phyloP scores from a whole-genome alignment of 768 basidiomycete species.

The Leccinellum albellum region DNA sequence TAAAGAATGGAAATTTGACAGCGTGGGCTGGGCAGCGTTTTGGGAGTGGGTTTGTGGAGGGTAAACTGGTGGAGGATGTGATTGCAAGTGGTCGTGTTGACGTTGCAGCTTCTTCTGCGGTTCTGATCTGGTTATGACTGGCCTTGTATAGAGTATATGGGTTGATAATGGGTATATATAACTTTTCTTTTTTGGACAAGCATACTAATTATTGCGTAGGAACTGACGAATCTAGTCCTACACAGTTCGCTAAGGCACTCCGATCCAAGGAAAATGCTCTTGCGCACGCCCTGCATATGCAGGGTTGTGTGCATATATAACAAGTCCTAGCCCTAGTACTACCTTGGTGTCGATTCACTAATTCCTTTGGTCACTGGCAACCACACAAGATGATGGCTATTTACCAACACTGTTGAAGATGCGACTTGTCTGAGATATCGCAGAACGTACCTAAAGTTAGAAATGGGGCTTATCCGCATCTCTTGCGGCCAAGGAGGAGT shows the following conservation, averaged over 20 bases:
- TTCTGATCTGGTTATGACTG: constrained; percentile 25
- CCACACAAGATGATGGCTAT: neutral
- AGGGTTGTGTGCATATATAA: no score
- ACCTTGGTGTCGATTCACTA: neutral
- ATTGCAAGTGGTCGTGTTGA: constrained; percentile 32
- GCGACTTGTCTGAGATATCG: neutral
- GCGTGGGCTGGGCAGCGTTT: constrained; percentile 52
- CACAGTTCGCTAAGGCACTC: no score
- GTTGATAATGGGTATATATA: neutral
- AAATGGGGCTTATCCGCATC: no score
- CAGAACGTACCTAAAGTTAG: no score
- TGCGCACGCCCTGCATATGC: no score
- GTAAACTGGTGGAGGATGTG: constrained; percentile 38
- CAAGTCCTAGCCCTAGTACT: no score
- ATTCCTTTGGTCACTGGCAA: neutral
- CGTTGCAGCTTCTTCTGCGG: constrained; percentile 38
- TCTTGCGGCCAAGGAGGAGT: no score
- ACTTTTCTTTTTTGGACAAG: no score
- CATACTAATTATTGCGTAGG: no score
- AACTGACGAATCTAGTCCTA: no score
- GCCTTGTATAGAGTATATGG: neutral
- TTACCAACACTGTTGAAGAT: neutral
- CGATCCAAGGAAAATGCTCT: no score
- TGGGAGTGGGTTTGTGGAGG: constrained; percentile 35
- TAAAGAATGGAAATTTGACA: constrained; percentile 40